Conservation (phyloP, 305 asterid species). For the Lippia alba region DNA sequence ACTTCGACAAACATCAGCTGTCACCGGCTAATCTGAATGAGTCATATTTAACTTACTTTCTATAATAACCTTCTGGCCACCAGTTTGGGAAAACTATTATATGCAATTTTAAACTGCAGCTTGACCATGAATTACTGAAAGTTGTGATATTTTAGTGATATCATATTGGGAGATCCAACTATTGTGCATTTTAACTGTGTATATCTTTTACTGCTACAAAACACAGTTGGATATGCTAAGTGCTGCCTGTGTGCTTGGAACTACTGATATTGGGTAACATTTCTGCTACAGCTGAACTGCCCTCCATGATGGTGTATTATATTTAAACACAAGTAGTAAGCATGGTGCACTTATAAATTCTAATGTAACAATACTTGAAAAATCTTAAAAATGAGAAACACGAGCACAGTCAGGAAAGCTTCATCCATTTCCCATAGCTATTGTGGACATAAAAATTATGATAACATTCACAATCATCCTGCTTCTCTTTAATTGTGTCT, state of each 20-base stretch:
- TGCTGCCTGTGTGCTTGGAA: slow-evolving; percentile 1
- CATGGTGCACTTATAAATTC: neutral
- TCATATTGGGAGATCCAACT: slow-evolving; percentile 10
- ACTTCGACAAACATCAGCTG: neutral
- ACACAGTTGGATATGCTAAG: neutral
- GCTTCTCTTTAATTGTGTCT: slow-evolving; percentile 3
- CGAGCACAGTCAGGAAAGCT: slow-evolving; percentile 7
- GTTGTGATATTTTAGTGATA: neutral
- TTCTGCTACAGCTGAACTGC: slow-evolving; percentile 17
- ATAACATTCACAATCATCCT: neutral
- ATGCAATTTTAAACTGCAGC: neutral
- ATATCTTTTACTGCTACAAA: slow-evolving; percentile 3
- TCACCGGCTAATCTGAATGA: slow-evolving; percentile 5
- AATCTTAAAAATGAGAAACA: neutral
- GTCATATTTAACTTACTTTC: slow-evolving; percentile 21
- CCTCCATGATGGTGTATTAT: neutral
- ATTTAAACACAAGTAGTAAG: slow-evolving; percentile 8
- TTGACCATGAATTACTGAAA: neutral
- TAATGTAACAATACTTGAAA: neutral
- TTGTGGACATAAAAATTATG: neutral
- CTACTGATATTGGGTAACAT: slow-evolving; percentile 3
- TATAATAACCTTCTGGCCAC: slow-evolving; percentile 4
- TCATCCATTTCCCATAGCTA: neutral
- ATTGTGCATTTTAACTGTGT: neutral
- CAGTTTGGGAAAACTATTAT: neutral